Evolutionary conservation across 1,284 basidiomycete genomes (phyloP), one percentile per base, ranked within the genome.

Genomic region (Cutaneotrichosporon cutaneum): DNA sequence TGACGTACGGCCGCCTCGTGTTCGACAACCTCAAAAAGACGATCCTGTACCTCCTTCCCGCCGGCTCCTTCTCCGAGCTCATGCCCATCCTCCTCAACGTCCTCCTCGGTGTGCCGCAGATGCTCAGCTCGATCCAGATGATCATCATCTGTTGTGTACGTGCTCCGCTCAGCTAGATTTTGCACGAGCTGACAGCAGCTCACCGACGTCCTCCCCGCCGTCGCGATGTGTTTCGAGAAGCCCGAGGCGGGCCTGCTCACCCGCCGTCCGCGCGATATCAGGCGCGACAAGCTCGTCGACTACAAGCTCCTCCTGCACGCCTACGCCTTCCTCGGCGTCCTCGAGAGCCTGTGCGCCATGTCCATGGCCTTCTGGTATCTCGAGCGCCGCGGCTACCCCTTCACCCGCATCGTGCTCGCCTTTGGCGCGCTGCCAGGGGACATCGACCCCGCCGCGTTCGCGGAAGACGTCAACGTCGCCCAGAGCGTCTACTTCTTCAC

Each of bases 21-120:
- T 89, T 85, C 72, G 86, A 88, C 69, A 90, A 90, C 70, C 74
- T 90, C 54, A 84, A 85, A 69, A 83, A 83, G 74, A 78, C 78
- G 61, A 60, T 77, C 66, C 60, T 81, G 60, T 74, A 79, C 63
- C 72, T 80, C 14, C 72, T 80, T 9, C 78, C 78, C 9, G 88
- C 60, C 42, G 73, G 73, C 16, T 71, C 83, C 59, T 89, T 87
- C 78, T 84, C 86, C 13, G 88, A 89, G 71, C 82, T 89, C 65
- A 85, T 87, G 81, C 83, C 87, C 2, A 84, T 89, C 54, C 71
- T 89, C n/a, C 73, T 87, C 65, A 80, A 81, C 66, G 79, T 83
- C 60, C 72, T 83, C 60, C 73, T 83, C 56, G 82, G 82, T 63
- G 75, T 84, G 2, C 83, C 84, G 0, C 83, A 85, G 67, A 81